Percentiles rank a stretch among this genome's conserved stretches.
phyloP scores from a whole-genome alignment of 495 filamentous ascomycete genomes.

The Xylaria palmicola region DNA sequence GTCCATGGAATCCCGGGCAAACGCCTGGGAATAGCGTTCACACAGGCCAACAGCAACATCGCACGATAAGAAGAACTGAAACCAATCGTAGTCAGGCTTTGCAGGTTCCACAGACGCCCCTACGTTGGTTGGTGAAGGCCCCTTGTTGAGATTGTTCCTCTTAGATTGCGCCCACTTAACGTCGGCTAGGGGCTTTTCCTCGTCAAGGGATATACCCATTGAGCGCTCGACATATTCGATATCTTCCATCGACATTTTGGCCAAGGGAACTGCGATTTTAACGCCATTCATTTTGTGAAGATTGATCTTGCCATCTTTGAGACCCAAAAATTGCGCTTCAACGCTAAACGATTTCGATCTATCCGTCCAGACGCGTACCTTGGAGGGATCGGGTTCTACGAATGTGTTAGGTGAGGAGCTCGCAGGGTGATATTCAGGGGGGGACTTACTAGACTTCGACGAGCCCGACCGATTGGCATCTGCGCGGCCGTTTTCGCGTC shows the following conservation, averaged over 20 bases:
- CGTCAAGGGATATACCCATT: slow-evolving; percentile 87
- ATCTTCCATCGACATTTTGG: slow-evolving; percentile 94
- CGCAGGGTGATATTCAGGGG: neutral
- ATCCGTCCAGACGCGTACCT: slow-evolving; percentile 91
- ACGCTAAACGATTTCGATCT: slow-evolving; percentile 94
- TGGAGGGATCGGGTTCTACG: slow-evolving; percentile 77
- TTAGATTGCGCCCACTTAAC: slow-evolving; percentile 53
- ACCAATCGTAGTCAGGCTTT: slow-evolving; percentile 90
- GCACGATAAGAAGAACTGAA: slow-evolving; percentile 92
- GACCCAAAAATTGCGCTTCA: slow-evolving; percentile 92
- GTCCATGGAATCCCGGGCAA: slow-evolving; percentile 90
- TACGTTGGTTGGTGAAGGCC: slow-evolving; percentile 30
- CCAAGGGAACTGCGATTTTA: slow-evolving; percentile 92
- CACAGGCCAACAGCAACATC: slow-evolving; percentile 89
- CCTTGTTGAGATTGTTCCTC: slow-evolving; percentile 24
- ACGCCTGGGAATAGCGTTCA: slow-evolving; percentile 88
- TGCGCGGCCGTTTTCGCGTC: slow-evolving; percentile 62
- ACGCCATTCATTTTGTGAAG: slow-evolving; percentile 97
- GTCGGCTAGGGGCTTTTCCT: slow-evolving; percentile 91
- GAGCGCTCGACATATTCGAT: slow-evolving; percentile 88
- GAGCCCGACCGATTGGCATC: slow-evolving; percentile 46
- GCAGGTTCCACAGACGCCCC: slow-evolving; percentile 56
- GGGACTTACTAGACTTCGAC: slow-evolving; percentile 71
- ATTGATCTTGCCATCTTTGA: slow-evolving; percentile 94
- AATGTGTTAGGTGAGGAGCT: neutral